Base-by-base conservation (phyloP, 495 filamentous ascomycete species). In the Penicillium crystallinum region DNA sequence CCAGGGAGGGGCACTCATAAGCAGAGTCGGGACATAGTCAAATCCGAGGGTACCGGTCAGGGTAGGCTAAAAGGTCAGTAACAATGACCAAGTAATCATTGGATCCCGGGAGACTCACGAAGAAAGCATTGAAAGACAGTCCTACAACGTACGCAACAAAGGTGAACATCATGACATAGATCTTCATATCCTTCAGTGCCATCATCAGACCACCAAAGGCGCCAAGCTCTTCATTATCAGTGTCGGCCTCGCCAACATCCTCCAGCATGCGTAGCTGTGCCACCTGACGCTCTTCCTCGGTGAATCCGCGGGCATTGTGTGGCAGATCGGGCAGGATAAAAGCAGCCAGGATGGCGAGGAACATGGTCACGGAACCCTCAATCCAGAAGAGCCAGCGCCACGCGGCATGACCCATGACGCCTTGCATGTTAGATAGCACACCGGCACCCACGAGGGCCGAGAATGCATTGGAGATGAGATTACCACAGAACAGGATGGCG, bases 1-100 rank as follows among this genome's bases (percentile, higher is more conserved):
- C 65, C 87, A 88, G 12, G 86, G 86, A 4, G 89, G 89, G 2
- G 83, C 85, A 10, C 87, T 91, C 49, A 95, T 78, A 3, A 92
- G 81, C 11, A 93, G 81, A 10, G 90, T 84, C 17, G 76, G 63
- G 40, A 89, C 81, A 25, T 81, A 78, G 46, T 59, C 67, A 58
- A 85, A 89, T 5, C 82, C 80, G 5, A 95, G 75, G 0, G 89
- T 91, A 39, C 76, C 78, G 7, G 90, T 88, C 4, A 93, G 84
- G 21, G 86, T 85, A 2, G 89, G 89, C 71, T 91, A 88, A 87
- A 63, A 84, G 7, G 80, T 86, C 22, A 88, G 81, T 21, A 74
- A 79, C 38, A 75, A 77, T 21, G 73, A 73, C 7, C 7, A 21
- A 23, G n/a, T 15, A 10, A 9, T n/a, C 10, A 8, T 11, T 11